Evolutionary conservation across 176 grass and related monocot genomes (phyloP), one percentile per base, ranked within the genome.

Genomic region (Hyparrhenia diplandra): DNA sequence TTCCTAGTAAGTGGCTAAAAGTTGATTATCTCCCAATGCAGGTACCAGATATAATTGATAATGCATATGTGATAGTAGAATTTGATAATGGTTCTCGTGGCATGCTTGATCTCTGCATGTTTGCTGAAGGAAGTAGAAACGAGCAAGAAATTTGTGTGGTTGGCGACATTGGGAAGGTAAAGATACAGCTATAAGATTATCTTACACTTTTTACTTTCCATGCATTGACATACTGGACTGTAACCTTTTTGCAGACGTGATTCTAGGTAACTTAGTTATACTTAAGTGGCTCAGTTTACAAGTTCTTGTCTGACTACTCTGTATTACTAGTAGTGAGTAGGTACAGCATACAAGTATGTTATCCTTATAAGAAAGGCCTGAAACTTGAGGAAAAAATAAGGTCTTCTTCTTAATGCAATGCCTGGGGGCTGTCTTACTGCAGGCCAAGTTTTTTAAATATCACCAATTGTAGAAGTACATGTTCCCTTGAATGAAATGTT

Each of bases 101-200:
- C 21, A 94, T 97, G 91, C 91, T 97, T 74, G 91, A 97, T 61
- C 89, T 97, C 59, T 97, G 94, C 69, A 97, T 97, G 94, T 97
- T 97, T 90, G 94, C 91, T 74, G 94, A 97, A 84, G 94, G 89
- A 74, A 94, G 94, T 87, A 91, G 70, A 78, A 97, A 97, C 52
- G 91, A 97, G 73, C 91, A 97, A 77, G 94, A 97, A 84, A 97
- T 97, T 73, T 97, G 89, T 70, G 91, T 97, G 40, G 91, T 94
- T 64, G 94, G 94, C 58, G 85, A 97, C 73, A 82, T 77, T 68
- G 94, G 94, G 36, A 97, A 97, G 94, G 94, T 94, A 92, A 17
- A 78, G 14, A 40, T 37, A 62, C 1, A 32, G 10, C 12, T 45
- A 24, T 35, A 64, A 34, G 20, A 42, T 85, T 36, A 16, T 70